Evolutionary conservation across 2,329 filamentous ascomycete species (phyloP).

Genomic region (Phialemonium atrogriseum): DNA sequence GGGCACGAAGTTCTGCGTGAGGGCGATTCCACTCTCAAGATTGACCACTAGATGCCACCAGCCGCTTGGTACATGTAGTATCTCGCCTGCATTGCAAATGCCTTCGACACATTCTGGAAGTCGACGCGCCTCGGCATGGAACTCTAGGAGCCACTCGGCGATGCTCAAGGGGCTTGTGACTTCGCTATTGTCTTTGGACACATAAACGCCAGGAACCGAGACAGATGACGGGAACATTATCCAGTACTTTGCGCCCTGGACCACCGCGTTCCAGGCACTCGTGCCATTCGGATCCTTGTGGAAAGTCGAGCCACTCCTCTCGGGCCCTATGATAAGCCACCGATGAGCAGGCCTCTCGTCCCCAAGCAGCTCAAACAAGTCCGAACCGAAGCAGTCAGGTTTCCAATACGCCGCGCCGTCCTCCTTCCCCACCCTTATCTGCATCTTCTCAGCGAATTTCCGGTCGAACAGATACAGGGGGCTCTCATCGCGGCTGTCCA

Average conservation of each 20-base stretch:
- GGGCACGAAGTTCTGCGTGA: constrained; percentile 95
- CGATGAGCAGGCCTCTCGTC: constrained; percentile 74
- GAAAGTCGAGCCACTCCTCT: constrained; percentile 84
- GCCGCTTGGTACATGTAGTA: constrained; percentile 84
- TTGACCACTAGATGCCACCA: constrained; percentile 98
- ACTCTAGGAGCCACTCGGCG: constrained; percentile 89
- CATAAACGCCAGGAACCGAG: constrained; percentile 79
- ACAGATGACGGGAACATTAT: constrained; percentile 87
- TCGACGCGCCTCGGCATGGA: constrained; percentile 73
- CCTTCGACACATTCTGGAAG: constrained; percentile 76
- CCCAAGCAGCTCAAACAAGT: constrained; percentile 75
- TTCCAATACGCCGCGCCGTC: constrained; percentile 60
- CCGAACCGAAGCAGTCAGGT: constrained; percentile 76
- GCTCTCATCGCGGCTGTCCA: constrained; percentile 71
- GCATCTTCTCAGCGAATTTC: constrained; percentile 80
- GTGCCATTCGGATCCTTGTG: constrained; percentile 74
- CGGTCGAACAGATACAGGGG: constrained; percentile 90
- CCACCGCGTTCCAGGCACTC: constrained; percentile 88
- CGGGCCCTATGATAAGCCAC: constrained; percentile 88
- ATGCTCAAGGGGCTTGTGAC: constrained; percentile 92
- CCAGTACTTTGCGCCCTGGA: constrained; percentile 92
- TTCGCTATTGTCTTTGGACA: constrained; percentile 82
- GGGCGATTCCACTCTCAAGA: constrained; percentile 71
- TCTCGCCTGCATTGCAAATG: constrained; percentile 74
- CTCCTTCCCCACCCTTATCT: constrained; percentile 50